phyloP scores from a whole-genome alignment of 202 grass and related monocot genomes.

The Zizania palustris region DNA sequence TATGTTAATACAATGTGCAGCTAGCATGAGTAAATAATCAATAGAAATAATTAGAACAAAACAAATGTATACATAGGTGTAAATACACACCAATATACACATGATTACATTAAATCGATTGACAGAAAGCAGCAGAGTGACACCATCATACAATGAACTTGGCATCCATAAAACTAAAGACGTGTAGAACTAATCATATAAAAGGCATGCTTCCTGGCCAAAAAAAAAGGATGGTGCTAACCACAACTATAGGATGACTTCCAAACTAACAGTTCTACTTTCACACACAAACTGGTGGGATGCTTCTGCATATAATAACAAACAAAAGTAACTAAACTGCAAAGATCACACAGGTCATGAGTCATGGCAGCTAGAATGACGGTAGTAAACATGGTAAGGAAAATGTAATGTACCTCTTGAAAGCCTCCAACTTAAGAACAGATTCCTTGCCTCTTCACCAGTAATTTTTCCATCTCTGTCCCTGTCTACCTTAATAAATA shows the following conservation, averaged over 20 bases:
- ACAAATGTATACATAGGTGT: neutral
- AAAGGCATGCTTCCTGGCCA: constrained; percentile 3
- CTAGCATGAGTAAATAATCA: constrained; percentile 19
- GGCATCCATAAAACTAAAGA: constrained; percentile 19
- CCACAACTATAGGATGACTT: neutral
- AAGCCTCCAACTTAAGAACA: constrained; percentile 98
- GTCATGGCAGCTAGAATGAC: constrained; percentile 9
- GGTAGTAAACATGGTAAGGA: constrained; percentile 25
- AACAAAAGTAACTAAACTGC: neutral
- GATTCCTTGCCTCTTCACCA: constrained; percentile 90
- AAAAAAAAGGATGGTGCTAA: neutral
- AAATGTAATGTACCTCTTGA: constrained; percentile 72
- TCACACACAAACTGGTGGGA: neutral
- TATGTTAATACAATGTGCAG: constrained; percentile 33
- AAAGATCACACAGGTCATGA: constrained; percentile 17
- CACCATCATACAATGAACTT: constrained; percentile 16
- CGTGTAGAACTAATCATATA: constrained; percentile 2
- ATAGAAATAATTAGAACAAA: constrained; percentile 11
- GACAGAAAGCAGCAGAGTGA: constrained; percentile 5
- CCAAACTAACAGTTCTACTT: constrained; percentile 10
- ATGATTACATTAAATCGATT: constrained; percentile 16
- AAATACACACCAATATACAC: neutral
- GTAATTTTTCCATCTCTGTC: constrained; percentile 99
- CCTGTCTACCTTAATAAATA: constrained; percentile 97
- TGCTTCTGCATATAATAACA: constrained; percentile 18